Conservation (phyloP, 2,329 filamentous ascomycete species). For the Curvularia sp. region DNA sequence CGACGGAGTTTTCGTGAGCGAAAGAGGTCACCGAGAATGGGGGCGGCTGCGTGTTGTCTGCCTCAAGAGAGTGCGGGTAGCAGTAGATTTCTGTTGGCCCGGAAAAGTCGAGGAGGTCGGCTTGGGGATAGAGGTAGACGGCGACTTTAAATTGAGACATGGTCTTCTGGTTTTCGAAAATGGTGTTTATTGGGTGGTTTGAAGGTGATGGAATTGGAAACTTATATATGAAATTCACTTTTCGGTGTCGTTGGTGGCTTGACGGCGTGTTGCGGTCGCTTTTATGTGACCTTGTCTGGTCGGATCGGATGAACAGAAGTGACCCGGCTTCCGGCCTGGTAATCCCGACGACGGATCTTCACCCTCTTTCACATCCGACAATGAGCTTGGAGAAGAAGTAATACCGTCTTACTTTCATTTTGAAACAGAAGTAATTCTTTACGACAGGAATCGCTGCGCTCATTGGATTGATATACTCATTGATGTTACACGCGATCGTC, state of each 20-base stretch:
- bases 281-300: neutral
- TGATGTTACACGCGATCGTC: too few species aligned
- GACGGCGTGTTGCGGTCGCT: neutral
- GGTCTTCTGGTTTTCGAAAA: neutral
- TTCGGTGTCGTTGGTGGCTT: neutral
- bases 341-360: neutral
- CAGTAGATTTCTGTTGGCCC: slow-evolving; percentile 51
- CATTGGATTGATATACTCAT: neutral
- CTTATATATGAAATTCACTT: too few species aligned
- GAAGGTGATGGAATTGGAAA: neutral
- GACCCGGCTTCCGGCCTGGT: slow-evolving; percentile 10
- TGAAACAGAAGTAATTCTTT: neutral
- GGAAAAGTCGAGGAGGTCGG: slow-evolving; percentile 53
- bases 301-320: slow-evolving; percentile 11
- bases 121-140: slow-evolving; percentile 48
- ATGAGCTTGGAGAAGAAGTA: neutral
- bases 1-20: slow-evolving; percentile 33
- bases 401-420: neutral
- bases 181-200: neutral
- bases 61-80: slow-evolving; percentile 33
- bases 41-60: slow-evolving; percentile 6
- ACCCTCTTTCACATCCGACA: neutral
- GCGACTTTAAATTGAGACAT: slow-evolving; percentile 46
- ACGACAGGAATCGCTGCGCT: neutral
- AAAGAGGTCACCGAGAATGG: slow-evolving; percentile 48